Evolutionary conservation across 495 filamentous ascomycete species (phyloP).

Genomic region (Jackrogersella multiformis): DNA sequence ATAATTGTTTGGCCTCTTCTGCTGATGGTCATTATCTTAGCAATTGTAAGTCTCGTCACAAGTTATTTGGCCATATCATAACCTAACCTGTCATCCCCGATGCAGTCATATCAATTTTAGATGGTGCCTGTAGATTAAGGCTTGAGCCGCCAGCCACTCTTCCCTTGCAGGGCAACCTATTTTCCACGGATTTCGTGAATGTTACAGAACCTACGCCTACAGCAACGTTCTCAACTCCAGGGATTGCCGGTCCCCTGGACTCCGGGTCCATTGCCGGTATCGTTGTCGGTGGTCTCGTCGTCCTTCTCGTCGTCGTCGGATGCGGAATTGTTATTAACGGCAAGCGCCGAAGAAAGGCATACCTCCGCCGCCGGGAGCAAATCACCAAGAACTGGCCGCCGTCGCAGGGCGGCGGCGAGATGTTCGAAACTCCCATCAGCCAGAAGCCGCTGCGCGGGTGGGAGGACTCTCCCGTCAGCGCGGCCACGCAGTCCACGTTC

Average conservation of each 20-base stretch:
- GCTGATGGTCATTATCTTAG: constrained; percentile 42
- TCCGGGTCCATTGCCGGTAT: constrained; percentile 63
- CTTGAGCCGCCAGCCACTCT: constrained; percentile 51
- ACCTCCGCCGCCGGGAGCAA: constrained; percentile 52
- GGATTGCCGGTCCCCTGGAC: constrained; percentile 51
- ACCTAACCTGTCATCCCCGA: constrained; percentile 7
- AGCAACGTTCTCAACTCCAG: constrained; percentile 34
- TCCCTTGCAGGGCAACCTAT: constrained; percentile 58
- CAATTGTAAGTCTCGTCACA: constrained; percentile 49
- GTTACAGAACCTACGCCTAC: constrained; percentile 52
- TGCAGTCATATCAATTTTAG: constrained; percentile 53
- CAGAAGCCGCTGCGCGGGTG: constrained; percentile 57
- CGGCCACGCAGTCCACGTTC: constrained; percentile 49
- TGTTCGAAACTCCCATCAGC: constrained; percentile 60
- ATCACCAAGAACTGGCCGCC: constrained; percentile 52
- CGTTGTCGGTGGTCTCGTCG: constrained; percentile 56
- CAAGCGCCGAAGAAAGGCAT: constrained; percentile 56
- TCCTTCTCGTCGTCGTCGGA: constrained; percentile 54
- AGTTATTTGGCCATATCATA: background rate
- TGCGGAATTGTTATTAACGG: constrained; percentile 60
- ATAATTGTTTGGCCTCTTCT: constrained; percentile 44
- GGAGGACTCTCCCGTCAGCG: constrained; percentile 58
- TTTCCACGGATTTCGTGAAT: constrained; percentile 55
- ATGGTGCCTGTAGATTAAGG: constrained; percentile 58
- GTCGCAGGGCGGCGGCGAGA: constrained; percentile 48